A percentile compares a stretch with the other conserved stretches of the same genome.
phyloP scores from a whole-genome alignment of 441 rosid genomes.

The Adansonia madagascariensis region DNA sequence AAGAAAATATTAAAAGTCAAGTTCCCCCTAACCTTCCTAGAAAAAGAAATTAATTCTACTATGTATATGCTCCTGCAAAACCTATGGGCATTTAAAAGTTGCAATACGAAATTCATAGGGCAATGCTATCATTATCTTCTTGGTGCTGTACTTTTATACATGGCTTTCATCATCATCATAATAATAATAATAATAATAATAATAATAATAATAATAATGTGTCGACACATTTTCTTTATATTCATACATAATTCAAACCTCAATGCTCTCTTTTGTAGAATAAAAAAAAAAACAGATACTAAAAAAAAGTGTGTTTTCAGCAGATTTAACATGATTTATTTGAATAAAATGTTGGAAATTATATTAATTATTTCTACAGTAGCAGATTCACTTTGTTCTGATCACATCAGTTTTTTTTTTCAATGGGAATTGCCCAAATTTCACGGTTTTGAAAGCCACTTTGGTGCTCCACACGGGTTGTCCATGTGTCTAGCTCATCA shows the following conservation, averaged over 20 bases:
- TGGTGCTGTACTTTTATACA: background rate
- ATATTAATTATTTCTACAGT: background rate
- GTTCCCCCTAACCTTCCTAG: background rate
- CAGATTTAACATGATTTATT: background rate
- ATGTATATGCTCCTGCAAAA: too few relatives aligned
- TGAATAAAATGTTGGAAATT: too few relatives aligned
- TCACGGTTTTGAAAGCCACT: background rate
- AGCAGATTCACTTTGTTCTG: too few relatives aligned
- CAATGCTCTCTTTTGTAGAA: background rate
- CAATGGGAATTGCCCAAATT: background rate
- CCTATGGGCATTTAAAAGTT: too few relatives aligned
- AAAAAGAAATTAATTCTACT: too few relatives aligned
- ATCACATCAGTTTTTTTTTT: too few relatives aligned
- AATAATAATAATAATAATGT: background rate
- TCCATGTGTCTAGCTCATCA: background rate
- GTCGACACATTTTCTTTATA: background rate
- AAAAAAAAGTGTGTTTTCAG: background rate
- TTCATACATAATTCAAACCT: background rate
- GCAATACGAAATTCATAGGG: background rate
- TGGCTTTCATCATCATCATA: background rate
- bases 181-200: background rate
- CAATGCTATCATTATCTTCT: background rate
- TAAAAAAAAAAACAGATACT: background rate
- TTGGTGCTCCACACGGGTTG: background rate
- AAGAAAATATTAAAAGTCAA: background rate